A percentile compares a stretch with the other conserved stretches of the same genome.
Conservation (phyloP, 2,329 filamentous ascomycete genomes). For the Hypocreales sp. region DNA sequence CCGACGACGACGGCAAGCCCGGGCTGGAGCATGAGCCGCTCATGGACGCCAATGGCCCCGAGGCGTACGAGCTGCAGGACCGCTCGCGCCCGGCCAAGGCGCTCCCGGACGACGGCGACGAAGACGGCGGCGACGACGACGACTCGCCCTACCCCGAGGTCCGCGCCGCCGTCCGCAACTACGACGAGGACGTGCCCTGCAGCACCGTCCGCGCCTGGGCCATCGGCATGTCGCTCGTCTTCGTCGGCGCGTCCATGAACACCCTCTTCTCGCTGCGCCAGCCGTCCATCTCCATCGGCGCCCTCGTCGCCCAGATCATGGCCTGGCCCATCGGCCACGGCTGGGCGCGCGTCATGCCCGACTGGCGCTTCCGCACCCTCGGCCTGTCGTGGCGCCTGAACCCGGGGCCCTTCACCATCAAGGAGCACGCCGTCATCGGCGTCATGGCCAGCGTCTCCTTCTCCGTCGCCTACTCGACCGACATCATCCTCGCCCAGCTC, state of each 20-base stretch:
- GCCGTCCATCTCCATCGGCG: slow-evolving; percentile 43
- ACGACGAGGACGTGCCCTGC: slow-evolving; percentile 48
- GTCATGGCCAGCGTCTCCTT: slow-evolving; percentile 61
- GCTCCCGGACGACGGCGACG: slow-evolving; percentile 1
- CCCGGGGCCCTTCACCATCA: slow-evolving; percentile 54
- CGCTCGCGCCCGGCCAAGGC: slow-evolving; percentile 8
- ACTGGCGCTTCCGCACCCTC: slow-evolving; percentile 31
- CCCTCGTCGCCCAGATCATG: slow-evolving; percentile 47
- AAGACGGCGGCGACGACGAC: slow-evolving; percentile 21
- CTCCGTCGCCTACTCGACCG: slow-evolving; percentile 55
- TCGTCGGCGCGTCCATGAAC: slow-evolving; percentile 44
- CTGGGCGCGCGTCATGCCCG: slow-evolving; percentile 42
- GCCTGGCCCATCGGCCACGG: slow-evolving; percentile 47
- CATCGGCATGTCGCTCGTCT: slow-evolving; percentile 41
- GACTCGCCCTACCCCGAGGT: slow-evolving; percentile 54
- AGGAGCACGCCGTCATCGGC: slow-evolving; percentile 53
- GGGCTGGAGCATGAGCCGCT: slow-evolving; percentile 39
- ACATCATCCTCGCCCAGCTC: slow-evolving; percentile 55
- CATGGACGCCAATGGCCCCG: slow-evolving; percentile 35
- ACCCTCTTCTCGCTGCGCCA: slow-evolving; percentile 47
- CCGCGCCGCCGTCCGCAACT: slow-evolving; percentile 46
- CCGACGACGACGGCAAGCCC: slow-evolving; percentile 27
- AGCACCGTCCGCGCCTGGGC: slow-evolving; percentile 52
- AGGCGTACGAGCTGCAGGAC: slow-evolving; percentile 20
- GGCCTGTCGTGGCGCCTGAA: slow-evolving; percentile 44